Conservation (phyloP, 306 rosid genomes). For the Vigna hirtella region DNA sequence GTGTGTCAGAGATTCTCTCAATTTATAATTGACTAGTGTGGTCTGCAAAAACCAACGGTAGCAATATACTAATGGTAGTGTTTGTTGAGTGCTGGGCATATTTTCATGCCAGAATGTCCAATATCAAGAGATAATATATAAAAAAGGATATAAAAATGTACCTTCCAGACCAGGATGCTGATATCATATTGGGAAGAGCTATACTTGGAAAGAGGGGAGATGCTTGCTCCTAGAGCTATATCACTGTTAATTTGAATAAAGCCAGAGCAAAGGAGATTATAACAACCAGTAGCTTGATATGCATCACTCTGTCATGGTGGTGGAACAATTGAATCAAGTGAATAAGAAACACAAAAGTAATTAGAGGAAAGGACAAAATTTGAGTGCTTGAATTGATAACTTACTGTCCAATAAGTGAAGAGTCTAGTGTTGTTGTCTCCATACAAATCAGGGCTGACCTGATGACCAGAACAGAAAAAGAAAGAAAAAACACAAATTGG, state of each 20-base stretch:
- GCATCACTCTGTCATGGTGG: slow-evolving; percentile 62
- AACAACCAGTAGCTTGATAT: slow-evolving; percentile 73
- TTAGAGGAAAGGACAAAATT: slow-evolving; percentile 19
- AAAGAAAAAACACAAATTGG: slow-evolving; percentile 14
- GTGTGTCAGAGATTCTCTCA: slow-evolving; percentile 52
- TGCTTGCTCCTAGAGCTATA: slow-evolving; percentile 64
- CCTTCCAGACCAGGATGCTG: slow-evolving; percentile 67
- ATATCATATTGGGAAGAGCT: slow-evolving; percentile 65
- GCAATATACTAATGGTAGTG: slow-evolving; percentile 22
- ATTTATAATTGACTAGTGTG: slow-evolving; percentile 38
- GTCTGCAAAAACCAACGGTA: slow-evolving; percentile 18
- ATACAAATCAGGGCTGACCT: slow-evolving; percentile 67
- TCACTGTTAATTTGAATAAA: slow-evolving; percentile 63
- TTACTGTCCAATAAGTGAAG: slow-evolving; percentile 70
- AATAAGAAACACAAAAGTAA: slow-evolving; percentile 24
- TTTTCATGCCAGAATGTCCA: slow-evolving; percentile 48
- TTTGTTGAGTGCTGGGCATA: slow-evolving; percentile 38
- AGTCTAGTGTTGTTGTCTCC: slow-evolving; percentile 67
- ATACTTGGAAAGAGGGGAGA: slow-evolving; percentile 61
- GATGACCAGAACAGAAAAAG: slow-evolving; percentile 28
- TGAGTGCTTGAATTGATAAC: slow-evolving; percentile 34
- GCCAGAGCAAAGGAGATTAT: slow-evolving; percentile 67
- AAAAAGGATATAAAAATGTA: slow-evolving; percentile 25
- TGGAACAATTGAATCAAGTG: slow-evolving; percentile 30
- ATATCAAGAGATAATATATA: slow-evolving; percentile 39